Conservation (phyloP, 257 asterid genomes). For the Solanum verrucosum region DNA sequence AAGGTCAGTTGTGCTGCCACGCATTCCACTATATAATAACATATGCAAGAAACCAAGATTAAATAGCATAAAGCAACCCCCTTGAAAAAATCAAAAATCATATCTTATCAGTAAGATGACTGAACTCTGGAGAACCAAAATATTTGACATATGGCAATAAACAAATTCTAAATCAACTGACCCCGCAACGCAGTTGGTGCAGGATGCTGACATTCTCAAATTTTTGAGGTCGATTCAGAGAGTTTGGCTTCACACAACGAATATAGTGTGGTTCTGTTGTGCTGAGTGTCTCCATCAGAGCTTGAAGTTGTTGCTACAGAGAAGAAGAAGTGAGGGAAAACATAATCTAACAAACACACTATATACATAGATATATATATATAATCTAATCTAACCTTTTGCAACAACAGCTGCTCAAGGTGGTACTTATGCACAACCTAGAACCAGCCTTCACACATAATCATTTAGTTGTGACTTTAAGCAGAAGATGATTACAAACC, state of each 20-base stretch:
- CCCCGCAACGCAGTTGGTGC: conserved; percentile 99
- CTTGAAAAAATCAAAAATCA: neutral
- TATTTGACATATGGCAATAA: neutral
- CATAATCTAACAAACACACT: neutral
- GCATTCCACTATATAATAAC: neutral
- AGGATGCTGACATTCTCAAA: conserved; percentile 86
- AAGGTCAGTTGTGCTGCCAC: neutral
- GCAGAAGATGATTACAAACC: neutral
- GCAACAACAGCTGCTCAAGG: neutral
- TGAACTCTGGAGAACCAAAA: neutral
- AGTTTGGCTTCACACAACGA: conserved; percentile 98
- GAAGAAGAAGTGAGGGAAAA: conserved; percentile 4
- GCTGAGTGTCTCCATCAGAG: conserved; percentile 97
- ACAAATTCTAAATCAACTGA: conserved; percentile 26
- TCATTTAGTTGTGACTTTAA: neutral
- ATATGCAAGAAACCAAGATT: neutral
- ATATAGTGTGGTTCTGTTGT: conserved; percentile 96
- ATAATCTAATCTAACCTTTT: neutral
- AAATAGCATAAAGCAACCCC: neutral
- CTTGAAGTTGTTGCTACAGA: conserved; percentile 96
- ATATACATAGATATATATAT: neutral
- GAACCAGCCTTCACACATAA: neutral
- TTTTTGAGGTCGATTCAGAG: conserved; percentile 76
- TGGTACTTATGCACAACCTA: neutral
- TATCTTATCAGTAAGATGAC: neutral